Base-by-base conservation (phyloP, 2,329 filamentous ascomycete genomes). In the Hawksworthiomyces lignivorus region DNA sequence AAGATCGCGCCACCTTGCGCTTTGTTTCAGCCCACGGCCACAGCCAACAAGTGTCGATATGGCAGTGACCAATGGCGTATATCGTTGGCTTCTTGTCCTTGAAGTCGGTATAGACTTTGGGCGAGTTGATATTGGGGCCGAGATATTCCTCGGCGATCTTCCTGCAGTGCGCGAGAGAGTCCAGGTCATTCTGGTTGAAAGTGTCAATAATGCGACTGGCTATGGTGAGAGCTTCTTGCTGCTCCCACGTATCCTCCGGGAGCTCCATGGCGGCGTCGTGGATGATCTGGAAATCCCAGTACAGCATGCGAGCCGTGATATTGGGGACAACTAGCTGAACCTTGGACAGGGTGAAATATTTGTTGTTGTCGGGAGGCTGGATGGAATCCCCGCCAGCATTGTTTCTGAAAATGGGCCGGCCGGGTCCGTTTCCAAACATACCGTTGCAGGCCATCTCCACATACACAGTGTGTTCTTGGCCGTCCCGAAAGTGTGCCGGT, bases 11-110 rank as follows among this genome's bases (percentile, higher is more conserved):
- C 22, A 97, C 84, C 68, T 98, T 98, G 56, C 92, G 84, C 67
- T 94, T 96, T 0, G 92, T 97, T 68, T 98, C 92, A 8, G 84
- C 92, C 77, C 88, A 98, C 0, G 92, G 92, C 92, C 92, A 98
- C 27, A 98, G 72, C 92, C 92, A 98, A 63, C 90, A 96, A 20
- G 84, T 94, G 63, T 97, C 92, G 52, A 98, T 98, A 62, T 98
- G 92, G 54, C 92, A 98, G 61, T 98, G 87, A 0, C 92, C 92
- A 50, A 97, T 90, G 27, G 80, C 90, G 53, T 80, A 92, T 4
- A 97, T 86, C 45, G 94, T 72, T 2, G 87, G 78, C 26, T 83
- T 72, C 20, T 82, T 81, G 48, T 79, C 82, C 37, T 72, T 79
- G 48, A 79, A 81, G 41, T 71, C 78, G 30, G 87, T 73, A 57